phyloP scores from a whole-genome alignment of 2,329 filamentous ascomycete species.

The Penicillium glabrum region DNA sequence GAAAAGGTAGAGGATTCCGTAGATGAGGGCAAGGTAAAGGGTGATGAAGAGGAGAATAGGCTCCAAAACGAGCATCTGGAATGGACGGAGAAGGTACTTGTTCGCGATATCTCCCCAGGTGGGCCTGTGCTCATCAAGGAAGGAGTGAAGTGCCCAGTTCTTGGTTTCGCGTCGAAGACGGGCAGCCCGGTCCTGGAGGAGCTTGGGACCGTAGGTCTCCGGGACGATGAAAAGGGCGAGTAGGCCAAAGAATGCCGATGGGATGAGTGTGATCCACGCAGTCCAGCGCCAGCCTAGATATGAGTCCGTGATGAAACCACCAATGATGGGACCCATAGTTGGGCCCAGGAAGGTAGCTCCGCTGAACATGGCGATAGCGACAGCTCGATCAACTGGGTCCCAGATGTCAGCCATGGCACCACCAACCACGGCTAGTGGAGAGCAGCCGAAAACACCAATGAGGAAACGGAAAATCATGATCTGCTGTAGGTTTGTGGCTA shows the following conservation, averaged over 20 bases:
- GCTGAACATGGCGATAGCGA: conserved; percentile 49
- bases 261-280: conserved; percentile 56
- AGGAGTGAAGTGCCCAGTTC: conserved; percentile 49
- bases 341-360: conserved; percentile 52
- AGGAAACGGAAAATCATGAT: conserved; percentile 56
- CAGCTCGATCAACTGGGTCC: conserved; percentile 47
- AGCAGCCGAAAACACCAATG: conserved; percentile 50
- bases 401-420: conserved; percentile 53
- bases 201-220: conserved; percentile 52
- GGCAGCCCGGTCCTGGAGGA: conserved; percentile 51
- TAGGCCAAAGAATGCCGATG: conserved; percentile 42
- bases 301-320: conserved; percentile 51
- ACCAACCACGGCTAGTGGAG: conserved; percentile 52
- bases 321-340: conserved; percentile 50
- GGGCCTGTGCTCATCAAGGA: conserved; percentile 44
- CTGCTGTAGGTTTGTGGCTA: conserved; percentile 52
- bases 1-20: conserved; percentile 39
- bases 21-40: conserved; percentile 43
- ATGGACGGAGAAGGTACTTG: conserved; percentile 48
- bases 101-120: conserved; percentile 38
- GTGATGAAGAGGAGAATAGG: conserved; percentile 52
- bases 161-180: conserved; percentile 49
- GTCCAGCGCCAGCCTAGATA: conserved; percentile 61
- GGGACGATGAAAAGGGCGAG: conserved; percentile 49
- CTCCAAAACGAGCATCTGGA: conserved; percentile 49